Base-by-base conservation (phyloP, 495 filamentous ascomycete species). In the Penicillium argentinense region DNA sequence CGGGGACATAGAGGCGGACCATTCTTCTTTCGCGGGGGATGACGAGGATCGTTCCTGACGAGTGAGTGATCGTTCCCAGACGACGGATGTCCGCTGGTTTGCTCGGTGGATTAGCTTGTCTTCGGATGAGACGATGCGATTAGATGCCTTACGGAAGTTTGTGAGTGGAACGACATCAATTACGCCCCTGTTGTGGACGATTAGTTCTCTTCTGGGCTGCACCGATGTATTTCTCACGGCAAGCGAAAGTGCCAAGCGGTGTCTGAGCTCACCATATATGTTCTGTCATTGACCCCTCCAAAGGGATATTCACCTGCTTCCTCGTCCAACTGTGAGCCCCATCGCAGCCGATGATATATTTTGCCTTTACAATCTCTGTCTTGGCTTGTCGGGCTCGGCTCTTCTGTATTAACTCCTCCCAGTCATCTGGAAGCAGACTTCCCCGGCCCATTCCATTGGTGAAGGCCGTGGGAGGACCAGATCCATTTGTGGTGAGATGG, bases 1-100 rank as follows among this genome's bases (percentile, higher is more conserved):
- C 73, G 49, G 86, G 83, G 32, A 87, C 82, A 49, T 88, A 90
- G 1, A 90, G 54, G n/a, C 85, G 77, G 12, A 85, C 80, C 2
- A 85, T 66, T 53, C 77, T 79, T 49, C 79, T 80, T 52, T 87
- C 84, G 14, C 86, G 76, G 0, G 86, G 85, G 23, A 90, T 81
- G 3, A 86, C 56, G 64, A 89, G 81, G 17, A 88, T 65, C 23
- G 73, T 83, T 8, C 86, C 86, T 3, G 66, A 65, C n/a, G 73
- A 71, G 17, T 74, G 79, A 45, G 82, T 78, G 12, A 88, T 74
- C 6, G 79, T 75, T 51, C 82, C 81, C 25, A 76, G 61, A 50
- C 73, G 77, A 29, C 85, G 73, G 25, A 88, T 80, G 51, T 88
- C 86, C 13, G 84, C 62, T 62, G 17, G 5, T n/a, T n/a, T n/a